Conservation (phyloP, 768 basidiomycete species). For the Psilocybe cyanescens region DNA sequence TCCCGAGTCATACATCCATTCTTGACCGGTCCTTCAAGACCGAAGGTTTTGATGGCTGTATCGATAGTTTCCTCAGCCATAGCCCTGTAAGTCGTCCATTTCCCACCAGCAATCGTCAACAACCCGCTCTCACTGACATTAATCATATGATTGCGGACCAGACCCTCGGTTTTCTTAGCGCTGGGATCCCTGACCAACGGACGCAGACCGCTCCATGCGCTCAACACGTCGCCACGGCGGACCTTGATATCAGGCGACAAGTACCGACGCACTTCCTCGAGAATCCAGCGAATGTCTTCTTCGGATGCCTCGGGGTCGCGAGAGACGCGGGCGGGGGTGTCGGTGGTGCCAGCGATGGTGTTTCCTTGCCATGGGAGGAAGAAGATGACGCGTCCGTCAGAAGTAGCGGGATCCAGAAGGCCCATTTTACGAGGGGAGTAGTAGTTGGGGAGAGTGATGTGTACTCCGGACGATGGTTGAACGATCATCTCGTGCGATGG, state of each 20-base stretch:
- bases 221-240: constrained; percentile 90
- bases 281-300: constrained; percentile 96
- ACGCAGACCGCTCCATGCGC: constrained; percentile 92
- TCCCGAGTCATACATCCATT: constrained; percentile 78
- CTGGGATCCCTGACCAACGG: constrained; percentile 86
- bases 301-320: constrained; percentile 82
- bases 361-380: constrained; percentile 99
- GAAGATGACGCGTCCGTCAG: constrained; percentile 97
- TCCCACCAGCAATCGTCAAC: constrained; percentile 94
- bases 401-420: constrained; percentile 91
- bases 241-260: constrained; percentile 93
- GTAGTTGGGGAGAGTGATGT: constrained; percentile 97
- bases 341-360: constrained; percentile 97
- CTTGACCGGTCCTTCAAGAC: constrained; percentile 55
- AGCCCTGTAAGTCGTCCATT: constrained; percentile 97
- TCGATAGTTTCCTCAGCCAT: constrained; percentile 98
- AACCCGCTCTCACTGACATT: constrained; percentile 80
- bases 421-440: constrained; percentile 96
- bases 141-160: constrained; percentile 95
- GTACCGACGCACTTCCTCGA: constrained; percentile 91
- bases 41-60: constrained; percentile 79
- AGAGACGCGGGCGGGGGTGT: constrained; percentile 74
- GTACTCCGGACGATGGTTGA: constrained; percentile 89
- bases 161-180: constrained; percentile 72
- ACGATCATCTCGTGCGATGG: constrained; percentile 84